These are phyloP conservation scores for Microbotryum intermedium DNA, from an alignment of 1,284 basidiomycete genomes.

Conservation along the genomic window DNA sequence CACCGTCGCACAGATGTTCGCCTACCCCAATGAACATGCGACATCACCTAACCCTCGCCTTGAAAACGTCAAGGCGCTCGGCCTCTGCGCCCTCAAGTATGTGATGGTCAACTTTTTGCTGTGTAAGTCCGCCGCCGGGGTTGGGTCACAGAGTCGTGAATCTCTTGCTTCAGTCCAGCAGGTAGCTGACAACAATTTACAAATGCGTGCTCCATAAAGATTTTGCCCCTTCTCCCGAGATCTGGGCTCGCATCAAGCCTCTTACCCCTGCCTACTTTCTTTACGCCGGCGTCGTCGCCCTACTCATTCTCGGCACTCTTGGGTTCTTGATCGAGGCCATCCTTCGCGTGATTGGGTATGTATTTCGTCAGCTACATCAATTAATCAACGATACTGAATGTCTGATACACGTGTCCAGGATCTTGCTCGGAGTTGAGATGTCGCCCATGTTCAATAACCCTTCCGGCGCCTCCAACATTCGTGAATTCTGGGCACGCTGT, in stretches of 20 bases:
- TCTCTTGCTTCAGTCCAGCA: not conserved
- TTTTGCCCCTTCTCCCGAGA: not conserved
- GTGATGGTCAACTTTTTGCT: not conserved
- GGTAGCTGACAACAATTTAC: not conserved
- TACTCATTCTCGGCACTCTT: slow-evolving; percentile 1
- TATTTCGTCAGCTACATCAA: not conserved
- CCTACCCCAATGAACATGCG: slow-evolving; percentile 1
- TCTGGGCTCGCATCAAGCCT: slow-evolving; percentile 1
- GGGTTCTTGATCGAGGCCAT: slow-evolving; percentile 4
- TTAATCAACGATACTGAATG: not conserved
- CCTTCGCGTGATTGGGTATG: not conserved
- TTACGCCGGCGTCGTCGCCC: not conserved
- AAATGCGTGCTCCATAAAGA: not conserved
- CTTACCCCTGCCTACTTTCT: not conserved
- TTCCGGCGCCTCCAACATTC: not conserved
- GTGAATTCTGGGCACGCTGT: slow-evolving; percentile 5
- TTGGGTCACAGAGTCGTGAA: not conserved
- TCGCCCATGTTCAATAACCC: slow-evolving; percentile 4
- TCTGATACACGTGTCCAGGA: not conserved
- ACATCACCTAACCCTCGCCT: slow-evolving; percentile 1
- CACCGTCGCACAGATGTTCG: not conserved
- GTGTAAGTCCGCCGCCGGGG: not conserved
- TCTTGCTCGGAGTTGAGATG: slow-evolving; percentile 3
- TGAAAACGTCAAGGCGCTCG: not conserved
- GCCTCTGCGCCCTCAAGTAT: slow-evolving; percentile 1